phyloP scores from a whole-genome alignment of 768 basidiomycete genomes.

The Tulasnella sp. region DNA sequence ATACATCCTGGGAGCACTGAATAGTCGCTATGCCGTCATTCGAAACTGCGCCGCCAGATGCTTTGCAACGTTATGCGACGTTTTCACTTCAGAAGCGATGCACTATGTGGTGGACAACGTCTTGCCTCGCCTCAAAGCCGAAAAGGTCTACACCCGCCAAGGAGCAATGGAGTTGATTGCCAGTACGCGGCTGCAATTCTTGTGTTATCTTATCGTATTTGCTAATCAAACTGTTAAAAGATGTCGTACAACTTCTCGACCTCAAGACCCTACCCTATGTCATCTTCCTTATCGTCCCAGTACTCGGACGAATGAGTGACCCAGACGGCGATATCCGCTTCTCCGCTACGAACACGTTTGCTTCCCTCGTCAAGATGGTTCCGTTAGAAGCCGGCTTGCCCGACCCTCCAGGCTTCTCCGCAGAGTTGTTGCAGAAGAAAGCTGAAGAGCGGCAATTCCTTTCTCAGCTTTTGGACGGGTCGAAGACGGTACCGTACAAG shows the following conservation, averaged over 20 bases:
- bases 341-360: constrained; percentile 95
- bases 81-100: constrained; percentile 84
- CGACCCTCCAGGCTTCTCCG: constrained; percentile 88
- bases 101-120: constrained; percentile 80
- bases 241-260: constrained; percentile 86
- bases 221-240: constrained; percentile 42
- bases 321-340: constrained; percentile 85
- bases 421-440: constrained; percentile 78
- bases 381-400: constrained; percentile 99
- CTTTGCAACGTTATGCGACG: constrained; percentile 81
- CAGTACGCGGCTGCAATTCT: constrained; percentile 53
- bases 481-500: constrained; percentile 84
- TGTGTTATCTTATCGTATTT: background rate
- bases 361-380: constrained; percentile 95
- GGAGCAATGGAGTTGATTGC: constrained; percentile 88
- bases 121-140: constrained; percentile 77
- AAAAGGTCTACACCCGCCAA: constrained; percentile 72
- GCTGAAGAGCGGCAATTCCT: constrained; percentile 88
- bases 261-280: constrained; percentile 95
- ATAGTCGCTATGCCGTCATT: constrained; percentile 83
- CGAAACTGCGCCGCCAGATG: constrained; percentile 82
- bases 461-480: constrained; percentile 89
- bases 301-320: constrained; percentile 97
- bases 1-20: constrained; percentile 67
- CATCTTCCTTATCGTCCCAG: constrained; percentile 92